Evolutionary conservation across 805 yeast genomes (phyloP), one percentile per base, ranked within the genome.

Genomic region (Suhomyces pyralidae): DNA sequence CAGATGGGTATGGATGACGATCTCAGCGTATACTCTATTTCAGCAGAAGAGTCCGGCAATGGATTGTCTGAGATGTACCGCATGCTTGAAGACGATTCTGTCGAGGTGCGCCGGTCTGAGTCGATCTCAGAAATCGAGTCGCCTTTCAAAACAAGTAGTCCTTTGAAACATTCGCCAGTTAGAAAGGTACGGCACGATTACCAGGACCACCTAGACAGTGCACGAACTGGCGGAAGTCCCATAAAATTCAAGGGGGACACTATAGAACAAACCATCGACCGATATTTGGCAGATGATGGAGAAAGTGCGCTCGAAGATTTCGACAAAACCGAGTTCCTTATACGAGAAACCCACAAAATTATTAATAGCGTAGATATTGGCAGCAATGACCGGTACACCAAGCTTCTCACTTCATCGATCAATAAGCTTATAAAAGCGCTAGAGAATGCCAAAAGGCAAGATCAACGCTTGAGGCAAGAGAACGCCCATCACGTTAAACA

Each of bases 331-430:
- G 69, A 67, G 34, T 52, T 66, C 14, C 43, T 67, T 12, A 60
- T 69, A 7, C 57, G 54, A 38, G 67, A 70, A 52, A 67, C 74
- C 6, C 73, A 70, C 51, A 61, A 61, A 36, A 46, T 66, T 15
- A 60, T 70, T 17, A 57, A 56, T 20, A 60, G 59, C 17, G 50
- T 69, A 7, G 60, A 59, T 48, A 68, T 65, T 40, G 65, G 66
- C 24, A 38, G 42, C 42, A 38, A 38, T 10, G 73, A 66, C 40
- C 61, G 60, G 46, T 66, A 65, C 53, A 64, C 66, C 26, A 54
- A 57, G 24, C 56, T 70, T 7, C 60, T 71, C 40, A 51, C 61
- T 3, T 55, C 67, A 9, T 65, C 74, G 5, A 61, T 70, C 7
- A 64, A 64, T 14, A 69, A 64, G 54, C 56, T 71, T 26, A 54